Evolutionary conservation across 805 yeast species (phyloP), one percentile per base, ranked within the genome.

Genomic region (Metschnikowia cubensis): DNA sequence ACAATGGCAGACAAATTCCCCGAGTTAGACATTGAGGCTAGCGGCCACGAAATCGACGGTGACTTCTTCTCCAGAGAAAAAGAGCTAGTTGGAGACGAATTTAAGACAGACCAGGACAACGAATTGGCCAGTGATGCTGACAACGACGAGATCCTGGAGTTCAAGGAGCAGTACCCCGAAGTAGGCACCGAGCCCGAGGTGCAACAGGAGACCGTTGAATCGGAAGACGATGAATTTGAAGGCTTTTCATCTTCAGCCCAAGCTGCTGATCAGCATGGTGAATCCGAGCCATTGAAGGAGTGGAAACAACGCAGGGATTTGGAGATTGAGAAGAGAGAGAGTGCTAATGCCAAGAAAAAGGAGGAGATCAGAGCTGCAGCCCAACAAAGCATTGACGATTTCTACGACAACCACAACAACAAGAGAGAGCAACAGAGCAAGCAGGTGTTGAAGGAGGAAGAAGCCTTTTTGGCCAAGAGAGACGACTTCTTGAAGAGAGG

Each of bases 381-480:
- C 8, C 81, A 82, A 62, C 82, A 83, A 65, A 84, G 89, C 48
- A 82, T 90, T 62, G 97, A 92, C 66, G 96, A 87, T 56, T 92
- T 92, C 68, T 92, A 92, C 68, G 96, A 89, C 60, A 85, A 84
- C 63, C 92, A 92, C 76, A 90, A 89, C 71, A 75, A 77, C 63
- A 91, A 91, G 73, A 86, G 83, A 68, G 92, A 89, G 47, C 79
- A 79, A 56, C 80, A 83, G 46, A 71, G 84, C 49, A 83, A 80
- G 52, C 77, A 79, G 51, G 84, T 87, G 11, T 75, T 76, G 64
- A 73, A 74, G 46, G 94, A 86, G 58, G 88, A 89, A 59, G 83
- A 80, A 57, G 81, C 80, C 52, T 90, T 85, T 64, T 65, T 87
- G 54, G 81, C 77, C 49, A 82, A 85, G 61, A 84, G 94, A 65